Evolutionary conservation across 2,329 filamentous ascomycete genomes (phyloP).

Genomic region (Rhinocladiella similis): DNA sequence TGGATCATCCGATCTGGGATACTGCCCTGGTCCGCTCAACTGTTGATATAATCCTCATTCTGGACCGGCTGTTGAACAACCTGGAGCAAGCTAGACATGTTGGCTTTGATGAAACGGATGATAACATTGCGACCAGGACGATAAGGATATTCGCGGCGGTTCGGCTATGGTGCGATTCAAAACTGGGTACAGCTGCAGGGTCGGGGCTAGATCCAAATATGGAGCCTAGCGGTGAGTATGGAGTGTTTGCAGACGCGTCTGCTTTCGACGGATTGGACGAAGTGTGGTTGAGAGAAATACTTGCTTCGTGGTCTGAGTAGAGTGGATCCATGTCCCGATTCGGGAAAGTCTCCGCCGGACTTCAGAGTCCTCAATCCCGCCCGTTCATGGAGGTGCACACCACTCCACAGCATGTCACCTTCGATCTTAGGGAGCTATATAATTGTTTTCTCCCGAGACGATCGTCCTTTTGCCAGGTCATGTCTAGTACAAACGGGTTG

Average conservation of each 20-base stretch:
- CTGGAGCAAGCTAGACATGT: neutral
- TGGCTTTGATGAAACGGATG: neutral
- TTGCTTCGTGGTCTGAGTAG: neutral
- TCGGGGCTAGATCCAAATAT: neutral
- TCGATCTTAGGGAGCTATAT: neutral
- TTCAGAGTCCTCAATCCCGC: neutral
- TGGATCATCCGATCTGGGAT: slow-evolving; percentile 34
- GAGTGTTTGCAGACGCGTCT: neutral
- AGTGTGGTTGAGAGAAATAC: slow-evolving; percentile 1
- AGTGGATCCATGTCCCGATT: neutral
- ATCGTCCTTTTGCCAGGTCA: too few relatives aligned
- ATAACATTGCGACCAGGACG: slow-evolving; percentile 1
- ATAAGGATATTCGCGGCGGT: neutral
- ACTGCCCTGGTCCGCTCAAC: slow-evolving; percentile 30
- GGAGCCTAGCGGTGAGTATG: neutral
- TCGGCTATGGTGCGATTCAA: neutral
- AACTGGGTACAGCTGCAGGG: neutral
- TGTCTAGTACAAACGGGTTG: too few relatives aligned
- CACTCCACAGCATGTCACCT: neutral
- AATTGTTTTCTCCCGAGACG: neutral
- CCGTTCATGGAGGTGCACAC: neutral
- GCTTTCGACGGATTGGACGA: neutral
- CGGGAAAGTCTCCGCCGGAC: neutral
- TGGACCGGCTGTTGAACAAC: slow-evolving; percentile 24
- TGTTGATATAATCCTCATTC: slow-evolving; percentile 29